Evolutionary conservation across 164 flowering plant genomes (phyloP).

Genomic region (Vitis riparia): DNA sequence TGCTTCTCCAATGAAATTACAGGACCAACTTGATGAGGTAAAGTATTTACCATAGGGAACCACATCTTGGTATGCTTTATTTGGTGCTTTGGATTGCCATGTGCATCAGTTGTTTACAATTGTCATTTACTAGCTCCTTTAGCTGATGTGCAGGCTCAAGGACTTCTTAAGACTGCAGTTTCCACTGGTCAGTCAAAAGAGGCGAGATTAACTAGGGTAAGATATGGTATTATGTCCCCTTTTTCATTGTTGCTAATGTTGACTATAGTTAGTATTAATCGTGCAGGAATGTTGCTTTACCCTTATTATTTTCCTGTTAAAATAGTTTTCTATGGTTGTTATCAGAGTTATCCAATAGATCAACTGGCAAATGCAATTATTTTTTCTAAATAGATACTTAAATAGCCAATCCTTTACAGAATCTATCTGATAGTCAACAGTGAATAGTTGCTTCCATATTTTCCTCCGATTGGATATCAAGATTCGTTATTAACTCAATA

Average conservation of each 20-base stretch:
- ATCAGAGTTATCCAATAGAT: neutral
- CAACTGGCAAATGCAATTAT: no score
- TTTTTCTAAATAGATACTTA: no score
- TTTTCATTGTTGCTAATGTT: constrained; percentile 1
- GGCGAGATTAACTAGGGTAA: constrained; percentile 96
- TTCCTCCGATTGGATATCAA: neutral
- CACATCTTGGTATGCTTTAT: neutral
- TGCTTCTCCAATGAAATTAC: constrained; percentile 46
- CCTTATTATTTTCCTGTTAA: neutral
- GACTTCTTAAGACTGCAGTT: constrained; percentile 75
- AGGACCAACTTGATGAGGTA: constrained; percentile 98
- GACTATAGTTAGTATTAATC: neutral
- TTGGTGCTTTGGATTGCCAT: neutral
- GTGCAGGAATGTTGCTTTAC: neutral
- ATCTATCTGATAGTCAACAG: neutral
- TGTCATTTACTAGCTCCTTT: constrained; percentile 33
- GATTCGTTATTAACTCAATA: neutral
- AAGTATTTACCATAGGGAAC: constrained; percentile 14
- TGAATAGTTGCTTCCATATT: neutral
- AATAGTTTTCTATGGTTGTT: neutral
- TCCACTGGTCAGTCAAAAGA: constrained; percentile 95
- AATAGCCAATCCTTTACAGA: no score
- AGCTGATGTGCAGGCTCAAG: constrained; percentile 81
- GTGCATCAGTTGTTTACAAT: neutral
- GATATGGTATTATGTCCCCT: constrained; percentile 15